A percentile compares a stretch with the other conserved stretches of the same genome.
Evolutionary conservation across 2,329 filamentous ascomycete genomes (phyloP).

Genomic region (Colletotrichum lini): DNA sequence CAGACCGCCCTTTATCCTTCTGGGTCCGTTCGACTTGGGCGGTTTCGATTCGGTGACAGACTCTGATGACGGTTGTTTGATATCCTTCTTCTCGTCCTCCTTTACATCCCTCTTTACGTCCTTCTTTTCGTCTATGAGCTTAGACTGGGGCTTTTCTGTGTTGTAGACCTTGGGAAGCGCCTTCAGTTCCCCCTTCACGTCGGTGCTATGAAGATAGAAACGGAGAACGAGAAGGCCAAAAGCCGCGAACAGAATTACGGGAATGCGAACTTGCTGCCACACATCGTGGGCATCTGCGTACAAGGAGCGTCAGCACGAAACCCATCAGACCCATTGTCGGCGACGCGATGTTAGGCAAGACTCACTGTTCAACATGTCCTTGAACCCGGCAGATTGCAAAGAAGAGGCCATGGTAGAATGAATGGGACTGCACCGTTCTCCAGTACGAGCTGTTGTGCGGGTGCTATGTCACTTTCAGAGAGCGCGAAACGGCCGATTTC

Average conservation of each 20-base stretch:
- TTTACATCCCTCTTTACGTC: neutral
- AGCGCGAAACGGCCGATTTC: slow-evolving; percentile 11
- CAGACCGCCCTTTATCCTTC: slow-evolving; percentile 63
- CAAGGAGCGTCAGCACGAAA: slow-evolving; percentile 7
- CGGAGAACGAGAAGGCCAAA: slow-evolving; percentile 38
- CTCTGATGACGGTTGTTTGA: slow-evolving; percentile 40
- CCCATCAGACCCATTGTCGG: slow-evolving; percentile 3
- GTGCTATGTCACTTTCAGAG: slow-evolving; percentile 20
- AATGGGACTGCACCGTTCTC: slow-evolving; percentile 26
- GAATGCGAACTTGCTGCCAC: slow-evolving; percentile 43
- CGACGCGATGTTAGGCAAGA: neutral
- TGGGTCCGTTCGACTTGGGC: slow-evolving; percentile 59
- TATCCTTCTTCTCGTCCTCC: neutral
- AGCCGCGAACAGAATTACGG: slow-evolving; percentile 37
- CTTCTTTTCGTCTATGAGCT: slow-evolving; percentile 40
- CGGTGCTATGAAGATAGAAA: slow-evolving; percentile 40
- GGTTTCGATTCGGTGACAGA: slow-evolving; percentile 47
- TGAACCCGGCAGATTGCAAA: slow-evolving; percentile 21
- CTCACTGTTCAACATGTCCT: slow-evolving; percentile 34
- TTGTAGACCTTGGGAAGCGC: slow-evolving; percentile 34
- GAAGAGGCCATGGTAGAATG: slow-evolving; percentile 25
- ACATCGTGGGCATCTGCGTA: slow-evolving; percentile 37
- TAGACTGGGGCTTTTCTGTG: slow-evolving; percentile 26
- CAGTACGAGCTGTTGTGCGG: slow-evolving; percentile 21
- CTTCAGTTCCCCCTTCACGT: slow-evolving; percentile 38